These are phyloP conservation scores for Aphanomyces stellatus DNA, from an alignment of 352 stramenopile species.

Conservation along the genomic window DNA sequence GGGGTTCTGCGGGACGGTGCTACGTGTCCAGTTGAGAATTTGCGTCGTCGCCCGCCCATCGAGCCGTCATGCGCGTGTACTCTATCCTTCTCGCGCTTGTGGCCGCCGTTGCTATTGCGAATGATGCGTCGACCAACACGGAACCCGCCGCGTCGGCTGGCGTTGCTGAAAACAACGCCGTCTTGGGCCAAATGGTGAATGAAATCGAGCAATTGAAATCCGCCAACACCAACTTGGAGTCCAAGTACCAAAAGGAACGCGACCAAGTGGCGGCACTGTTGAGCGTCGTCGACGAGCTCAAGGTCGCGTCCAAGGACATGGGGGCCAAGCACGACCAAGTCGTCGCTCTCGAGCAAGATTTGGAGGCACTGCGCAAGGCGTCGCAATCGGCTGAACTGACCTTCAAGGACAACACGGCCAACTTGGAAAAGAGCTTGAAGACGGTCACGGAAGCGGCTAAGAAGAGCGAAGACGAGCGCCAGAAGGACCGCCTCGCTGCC, in stretches of 20 bases:
- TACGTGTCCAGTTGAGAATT: not conserved
- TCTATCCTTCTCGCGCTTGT: not conserved
- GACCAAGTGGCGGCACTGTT: not conserved
- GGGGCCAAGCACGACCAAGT: not conserved
- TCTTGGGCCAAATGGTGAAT: not conserved
- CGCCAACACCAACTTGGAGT: not conserved
- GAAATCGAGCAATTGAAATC: not conserved
- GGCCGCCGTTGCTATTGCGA: not conserved
- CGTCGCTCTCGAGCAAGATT: not conserved
- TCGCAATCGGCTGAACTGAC: not conserved
- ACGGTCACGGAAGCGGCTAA: not conserved
- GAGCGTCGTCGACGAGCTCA: not conserved
- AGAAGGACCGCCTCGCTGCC: not conserved
- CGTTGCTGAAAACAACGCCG: not conserved
- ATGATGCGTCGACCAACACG: not conserved
- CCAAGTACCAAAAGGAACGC: constrained; percentile 1
- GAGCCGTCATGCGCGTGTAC: not conserved
- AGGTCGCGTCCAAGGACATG: not conserved
- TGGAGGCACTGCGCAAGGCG: not conserved
- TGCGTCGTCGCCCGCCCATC: not conserved
- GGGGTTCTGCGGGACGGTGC: not conserved
- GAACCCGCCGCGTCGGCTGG: too few relatives aligned
- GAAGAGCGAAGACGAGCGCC: not conserved
- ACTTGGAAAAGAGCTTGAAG: not conserved
- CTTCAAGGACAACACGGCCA: not conserved